Evolutionary conservation across 177 flowering plant species (phyloP), one percentile per base, ranked within the genome.

Genomic region (Vitis hybrid): DNA sequence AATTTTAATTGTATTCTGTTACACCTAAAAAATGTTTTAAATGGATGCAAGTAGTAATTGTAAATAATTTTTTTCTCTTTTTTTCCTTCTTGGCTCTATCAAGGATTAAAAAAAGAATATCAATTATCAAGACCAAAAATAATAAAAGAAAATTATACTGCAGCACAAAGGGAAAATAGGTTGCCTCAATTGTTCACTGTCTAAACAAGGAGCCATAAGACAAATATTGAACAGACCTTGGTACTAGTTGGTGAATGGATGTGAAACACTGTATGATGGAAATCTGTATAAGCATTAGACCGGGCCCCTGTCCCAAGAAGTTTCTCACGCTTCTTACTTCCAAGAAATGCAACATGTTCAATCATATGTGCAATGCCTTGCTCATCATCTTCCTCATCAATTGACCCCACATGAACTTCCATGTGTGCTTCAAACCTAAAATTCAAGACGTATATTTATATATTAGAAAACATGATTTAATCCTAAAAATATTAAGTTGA

Each of bases 311-410:
- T 93, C 30, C 97, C 98, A 64, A 96, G 92, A 79, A 96, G 97
- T 75, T 91, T 90, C 80, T 96, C 99, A 77, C 99, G 97, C 80
- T 96, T 96, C 83, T 96, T 96, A 80, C 99, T 96, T 71, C 99
- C 99, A 75, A 96, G 90, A 76, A 96, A 96, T 66, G 98, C 98
- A 70, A 96, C 99, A 82, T 96, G 99, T 77, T 96, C 99, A 79
- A 96, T 96, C 99, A 96, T 96, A 79, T 96, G 99, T 12, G 99
- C 99, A 77, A 96, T 91, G 68, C 99, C 99, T 78, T 96, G 99
- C 80, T 96, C 99, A 79, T 96, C 99, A 21, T 96, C 99, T 78
- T 92, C 98, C 83, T 96, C 99, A 76, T 96, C 99, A 74, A 96
- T 88, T 14, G 99, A 96, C 68, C 99, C 99, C 48, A 76, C 99